These are phyloP conservation scores for Protostelium mycophagum DNA, from an alignment of 78 protist genomes.

Conservation along the genomic window DNA sequence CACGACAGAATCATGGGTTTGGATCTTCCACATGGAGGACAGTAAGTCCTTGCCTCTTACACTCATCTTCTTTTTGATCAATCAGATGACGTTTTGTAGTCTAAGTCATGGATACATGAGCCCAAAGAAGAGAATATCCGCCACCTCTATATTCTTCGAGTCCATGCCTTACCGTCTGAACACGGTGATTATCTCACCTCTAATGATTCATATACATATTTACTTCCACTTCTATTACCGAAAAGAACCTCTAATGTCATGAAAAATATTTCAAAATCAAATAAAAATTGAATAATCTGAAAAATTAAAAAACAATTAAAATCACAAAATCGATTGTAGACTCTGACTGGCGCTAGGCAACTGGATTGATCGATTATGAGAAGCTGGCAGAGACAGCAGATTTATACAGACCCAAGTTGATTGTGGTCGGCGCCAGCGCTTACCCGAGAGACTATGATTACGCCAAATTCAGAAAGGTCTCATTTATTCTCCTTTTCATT, in stretches of 20 bases:
- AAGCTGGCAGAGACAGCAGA: slow-evolving; percentile 78
- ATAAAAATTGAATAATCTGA: neutral
- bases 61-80: neutral
- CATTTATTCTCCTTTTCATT: neutral
- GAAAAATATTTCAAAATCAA: no score
- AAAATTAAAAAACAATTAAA: neutral
- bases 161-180: slow-evolving; percentile 95
- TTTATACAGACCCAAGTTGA: slow-evolving; percentile 93
- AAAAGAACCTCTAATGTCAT: no score
- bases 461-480: slow-evolving; percentile 75
- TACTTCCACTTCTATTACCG: no score
- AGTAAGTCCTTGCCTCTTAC: slow-evolving; percentile 31
- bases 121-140: slow-evolving; percentile 87
- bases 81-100: neutral
- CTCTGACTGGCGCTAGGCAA: slow-evolving; percentile 5
- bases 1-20: slow-evolving; percentile 99
- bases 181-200: slow-evolving; percentile 18
- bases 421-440: slow-evolving; percentile 96
- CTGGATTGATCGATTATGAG: slow-evolving; percentile 97
- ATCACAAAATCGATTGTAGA: neutral
- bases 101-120: slow-evolving; percentile 97
- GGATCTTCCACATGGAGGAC: slow-evolving; percentile 98
- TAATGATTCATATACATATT: neutral
- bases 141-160: slow-evolving; percentile 96
- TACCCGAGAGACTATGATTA: slow-evolving; percentile 97